phyloP scores from a whole-genome alignment of 352 stramenopile species.

The Phytopythium sindhum region DNA sequence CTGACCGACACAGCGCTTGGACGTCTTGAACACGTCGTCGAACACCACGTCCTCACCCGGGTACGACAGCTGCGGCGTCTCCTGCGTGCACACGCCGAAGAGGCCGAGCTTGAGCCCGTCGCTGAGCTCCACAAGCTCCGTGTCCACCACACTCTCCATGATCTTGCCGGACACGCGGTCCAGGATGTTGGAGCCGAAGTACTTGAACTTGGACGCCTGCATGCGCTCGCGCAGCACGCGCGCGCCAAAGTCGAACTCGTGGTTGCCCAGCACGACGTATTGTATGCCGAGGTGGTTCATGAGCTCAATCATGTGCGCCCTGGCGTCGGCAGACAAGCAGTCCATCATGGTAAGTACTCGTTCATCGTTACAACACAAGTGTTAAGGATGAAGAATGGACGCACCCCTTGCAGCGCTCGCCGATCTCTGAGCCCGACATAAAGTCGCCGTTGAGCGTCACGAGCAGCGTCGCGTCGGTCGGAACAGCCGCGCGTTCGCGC shows the following conservation, averaged over 20 bases:
- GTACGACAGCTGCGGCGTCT: constrained; percentile 34
- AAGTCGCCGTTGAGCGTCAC: constrained; percentile 61
- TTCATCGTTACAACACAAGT: too few relatives aligned
- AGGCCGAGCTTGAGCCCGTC: constrained; percentile 42
- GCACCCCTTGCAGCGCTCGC: constrained; percentile 41
- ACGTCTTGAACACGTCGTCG: constrained; percentile 41
- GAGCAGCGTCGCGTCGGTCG: constrained; percentile 31
- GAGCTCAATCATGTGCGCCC: constrained; percentile 50
- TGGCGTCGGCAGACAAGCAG: constrained; percentile 8
- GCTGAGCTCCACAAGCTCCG: constrained; percentile 26
- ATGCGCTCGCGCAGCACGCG: constrained; percentile 35
- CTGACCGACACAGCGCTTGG: constrained; percentile 51
- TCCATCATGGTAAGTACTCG: too few relatives aligned
- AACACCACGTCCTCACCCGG: constrained; percentile 45
- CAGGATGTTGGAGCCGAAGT: constrained; percentile 46
- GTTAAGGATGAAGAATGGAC: background rate
- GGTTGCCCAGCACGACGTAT: constrained; percentile 56
- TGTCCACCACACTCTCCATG: constrained; percentile 32
- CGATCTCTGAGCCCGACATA: constrained; percentile 40
- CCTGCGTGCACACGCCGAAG: constrained; percentile 51
- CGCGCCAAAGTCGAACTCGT: constrained; percentile 57
- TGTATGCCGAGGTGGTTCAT: constrained; percentile 48
- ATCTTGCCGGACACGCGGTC: constrained; percentile 25
- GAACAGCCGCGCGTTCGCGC: constrained; percentile 27
- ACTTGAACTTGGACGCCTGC: constrained; percentile 38